Conservation (phyloP, 129 eudicot genomes). For the Arctium minus region DNA sequence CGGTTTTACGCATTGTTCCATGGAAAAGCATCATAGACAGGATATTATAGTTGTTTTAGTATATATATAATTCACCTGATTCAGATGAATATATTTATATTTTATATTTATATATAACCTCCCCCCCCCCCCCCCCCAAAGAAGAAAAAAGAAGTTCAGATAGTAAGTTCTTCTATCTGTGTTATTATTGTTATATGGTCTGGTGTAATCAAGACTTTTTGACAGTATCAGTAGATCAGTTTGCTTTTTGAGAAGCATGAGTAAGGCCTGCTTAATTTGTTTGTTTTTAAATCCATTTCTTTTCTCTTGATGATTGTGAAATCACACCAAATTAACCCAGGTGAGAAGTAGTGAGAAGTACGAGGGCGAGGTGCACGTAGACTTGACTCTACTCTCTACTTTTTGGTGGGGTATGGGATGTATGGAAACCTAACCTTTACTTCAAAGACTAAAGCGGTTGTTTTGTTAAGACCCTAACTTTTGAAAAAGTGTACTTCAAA, state of each 20-base stretch:
- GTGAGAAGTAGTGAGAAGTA: background rate
- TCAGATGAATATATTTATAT: constrained; percentile 7
- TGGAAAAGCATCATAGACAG: constrained; percentile 14
- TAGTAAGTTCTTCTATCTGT: background rate
- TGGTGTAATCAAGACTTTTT: constrained; percentile 1
- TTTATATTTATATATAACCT: background rate
- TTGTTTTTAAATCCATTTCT: background rate
- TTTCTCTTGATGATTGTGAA: background rate
- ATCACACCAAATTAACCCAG: background rate
- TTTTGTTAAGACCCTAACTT: too few species aligned
- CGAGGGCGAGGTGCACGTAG: too few species aligned
- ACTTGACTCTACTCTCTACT: too few species aligned
- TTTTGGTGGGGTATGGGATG: background rate
- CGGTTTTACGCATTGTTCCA: constrained; percentile 8
- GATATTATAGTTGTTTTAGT: constrained; percentile 16
- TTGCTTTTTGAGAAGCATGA: background rate
- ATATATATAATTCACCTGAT: constrained; percentile 9
- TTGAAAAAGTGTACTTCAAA: too few species aligned
- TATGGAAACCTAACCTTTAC: too few species aligned
- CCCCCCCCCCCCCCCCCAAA: background rate
- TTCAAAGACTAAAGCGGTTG: too few species aligned
- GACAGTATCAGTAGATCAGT: constrained; percentile 4
- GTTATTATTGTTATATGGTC: constrained; percentile 6
- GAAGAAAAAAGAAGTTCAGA: background rate
- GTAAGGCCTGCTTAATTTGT: constrained; percentile 1